Evolutionary conservation across 305 asterid genomes (phyloP), one percentile per base, ranked within the genome.

Genomic region (Fraxinus xanthoxyloides): DNA sequence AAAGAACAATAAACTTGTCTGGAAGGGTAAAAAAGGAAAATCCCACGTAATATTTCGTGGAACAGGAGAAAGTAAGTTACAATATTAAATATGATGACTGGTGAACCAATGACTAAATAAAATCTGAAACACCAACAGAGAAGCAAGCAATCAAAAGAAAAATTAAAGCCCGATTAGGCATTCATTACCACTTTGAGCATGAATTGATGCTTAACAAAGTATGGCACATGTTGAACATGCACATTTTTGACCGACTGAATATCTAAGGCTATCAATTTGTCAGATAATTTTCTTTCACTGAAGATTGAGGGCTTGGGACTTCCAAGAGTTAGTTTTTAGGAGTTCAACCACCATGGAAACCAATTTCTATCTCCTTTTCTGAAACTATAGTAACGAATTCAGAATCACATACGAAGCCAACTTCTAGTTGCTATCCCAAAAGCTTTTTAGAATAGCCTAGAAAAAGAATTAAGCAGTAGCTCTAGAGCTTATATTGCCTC

Each of bases 61-160:
- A 59, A 21, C 13, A 21, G 69, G 69, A 7, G 30, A 59, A 19
- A 19, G 13, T 59, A 59, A 59, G 69, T 59, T 23, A 23, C 28
- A 59, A 8, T 59, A 59, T 23, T 59, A 59, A 59, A 59, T 21
- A 23, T 21, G 70, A 21, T 23, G 31, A 59, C 30, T 59, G 70
- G 70, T 59, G 13, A 23, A 31, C 28, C 30, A 59, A 59, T 59
- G 70, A 3, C 4, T 7, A 21, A 21, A 21, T 23, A 59, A 59
- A 59, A 59, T 59, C 70, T 59, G 31, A 23, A 21, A 59, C 70
- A 23, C 79, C 67, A 82, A 32, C 79, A 17, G 54, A 73, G 56
- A 54, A 78, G 76, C 59, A 78, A 61, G 79, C 80, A 40, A 34
- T 65, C 59, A 69, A 26, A 74, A 46, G 43, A 34, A 72, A 56